phyloP scores from a whole-genome alignment of 2,329 filamentous ascomycete genomes.

The Ilyonectria mors-panacis region DNA sequence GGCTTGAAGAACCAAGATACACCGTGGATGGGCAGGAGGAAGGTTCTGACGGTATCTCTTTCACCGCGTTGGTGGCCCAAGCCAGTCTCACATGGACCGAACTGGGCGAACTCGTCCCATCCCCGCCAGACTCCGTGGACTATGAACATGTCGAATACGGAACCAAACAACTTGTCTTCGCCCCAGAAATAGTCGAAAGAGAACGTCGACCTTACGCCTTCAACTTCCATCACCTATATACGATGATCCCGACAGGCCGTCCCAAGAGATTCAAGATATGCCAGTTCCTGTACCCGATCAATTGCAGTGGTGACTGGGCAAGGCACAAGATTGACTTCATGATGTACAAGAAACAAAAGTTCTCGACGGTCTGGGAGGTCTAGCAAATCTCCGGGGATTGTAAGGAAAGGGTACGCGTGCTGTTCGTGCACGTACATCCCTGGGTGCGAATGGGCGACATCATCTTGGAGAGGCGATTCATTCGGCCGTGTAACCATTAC shows the following conservation, averaged over 20 bases:
- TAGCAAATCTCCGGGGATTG: constrained; percentile 10
- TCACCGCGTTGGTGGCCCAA: constrained; percentile 1
- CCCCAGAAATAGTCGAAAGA: not conserved
- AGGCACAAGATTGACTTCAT: constrained; percentile 1
- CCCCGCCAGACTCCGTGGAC: not conserved
- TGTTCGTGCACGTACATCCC: not conserved
- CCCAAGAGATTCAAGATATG: not conserved
- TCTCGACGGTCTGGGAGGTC: constrained; percentile 16
- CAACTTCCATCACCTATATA: not conserved
- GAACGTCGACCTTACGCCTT: constrained; percentile 19
- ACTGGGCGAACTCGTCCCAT: not conserved
- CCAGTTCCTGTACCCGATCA: not conserved
- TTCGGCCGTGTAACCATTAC: constrained; percentile 10
- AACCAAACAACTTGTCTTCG: not conserved
- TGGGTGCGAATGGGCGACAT: constrained; percentile 6
- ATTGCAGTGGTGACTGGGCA: constrained; percentile 15
- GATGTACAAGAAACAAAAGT: not conserved
- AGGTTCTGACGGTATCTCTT: not conserved
- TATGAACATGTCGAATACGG: not conserved
- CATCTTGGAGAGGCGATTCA: not conserved
- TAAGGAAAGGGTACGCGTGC: not conserved
- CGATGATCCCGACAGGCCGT: constrained; percentile 3
- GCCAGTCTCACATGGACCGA: not conserved
- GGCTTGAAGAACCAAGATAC: not conserved
- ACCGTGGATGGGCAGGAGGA: not conserved